Base-by-base conservation (phyloP, 2,329 filamentous ascomycete genomes). In the Cladosporium sp. region DNA sequence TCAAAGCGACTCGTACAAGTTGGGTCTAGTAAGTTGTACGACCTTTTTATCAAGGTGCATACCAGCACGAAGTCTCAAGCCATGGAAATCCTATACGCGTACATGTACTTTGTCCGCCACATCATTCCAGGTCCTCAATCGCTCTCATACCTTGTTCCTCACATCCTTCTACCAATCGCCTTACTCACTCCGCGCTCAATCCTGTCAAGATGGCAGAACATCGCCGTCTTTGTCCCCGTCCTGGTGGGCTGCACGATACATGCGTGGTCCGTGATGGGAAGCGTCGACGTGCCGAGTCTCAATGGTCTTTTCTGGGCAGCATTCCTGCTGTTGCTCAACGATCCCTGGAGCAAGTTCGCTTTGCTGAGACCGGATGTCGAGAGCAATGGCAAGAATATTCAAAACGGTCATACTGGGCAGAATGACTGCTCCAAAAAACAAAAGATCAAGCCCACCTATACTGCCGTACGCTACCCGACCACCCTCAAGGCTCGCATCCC, bases 41-140 rank as follows among this genome's bases (percentile, higher is more conserved):
- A 46, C 40, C 40, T 21, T 11, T n/a, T 23, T 8, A 21, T 46
- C n/a, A 12, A 46, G 21, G 40, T 12, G 6, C 0, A 46, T 12
- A 21, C 28, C 18, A 57, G 31, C 12, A 26, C 29, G 11, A 57
- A 16, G 21, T 21, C 4, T 29, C 12, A 18, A n/a, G 14, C 37
- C 10, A 60, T 60, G 61, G 50, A 44, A 16, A 23, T 55, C 12
- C 37, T 21, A 5, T 44, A 29, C 49, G 67, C 46, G 18, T 74
- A 72, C 58, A 28, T 67, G 28, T 62, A 70, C 44, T 65, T 73
- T 12, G 70, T 69, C 3, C 65, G 64, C 14, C 72, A 73, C 44
- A 68, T 75, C 37, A 65, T 74, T 10, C 74, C 74, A 6, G 74
- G 73, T 16, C 73, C 73, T 8, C 70, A 68, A 35, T 71, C 68